Evolutionary conservation across 108 stramenopile species (phyloP), one percentile per base, ranked within the genome.

Genomic region (Thalassiosira profunda): DNA sequence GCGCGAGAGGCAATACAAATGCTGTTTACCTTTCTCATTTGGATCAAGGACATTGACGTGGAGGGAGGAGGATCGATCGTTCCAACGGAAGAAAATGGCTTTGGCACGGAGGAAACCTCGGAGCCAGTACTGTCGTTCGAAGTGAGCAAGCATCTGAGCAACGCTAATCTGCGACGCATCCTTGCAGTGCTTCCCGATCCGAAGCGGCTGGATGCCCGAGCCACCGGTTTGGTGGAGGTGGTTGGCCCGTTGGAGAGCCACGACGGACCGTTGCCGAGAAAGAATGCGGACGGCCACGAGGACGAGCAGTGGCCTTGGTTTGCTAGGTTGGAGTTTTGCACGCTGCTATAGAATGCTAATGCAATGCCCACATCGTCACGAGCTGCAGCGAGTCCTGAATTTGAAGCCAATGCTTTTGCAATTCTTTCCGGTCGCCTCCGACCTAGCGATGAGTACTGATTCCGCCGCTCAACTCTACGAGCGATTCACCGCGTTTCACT

Each of bases 221-320:
- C 76, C 1, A 70, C 76, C 17, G 76, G 76, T 30, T 58, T 58
- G 29, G 41, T 70, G 2, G 63, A 45, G 17, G 48, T 78, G 26
- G 42, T 78, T 28, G 21, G 15, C 14, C 12, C 5, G 14, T 1
- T 29, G 26, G 40, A 52, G 35, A 66, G n/a, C 30, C 24, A 23
- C 18, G 35, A 38, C 0, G 15, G 1, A 5, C 24, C 55, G 55
- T 44, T 26, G 36, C 31, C 24, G 48, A 77, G 76, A 61, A 37
- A 67, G 21, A 77, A 77, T 58, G 26, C 35, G 0, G 67, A 77
- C 44, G 76, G 76, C 14, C 61, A 69, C 58, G 41, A 63, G 12
- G 76, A 77, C 36, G 67, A 77, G 46, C 34, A 55, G 1, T 77
- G 67, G 76, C 55, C 67, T 2, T 77, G 67, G 62, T 65, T 58